Evolutionary conservation across 176 grass and related monocot genomes (phyloP), one percentile per base, ranked within the genome.

Genomic region (Aegilops longissima): DNA sequence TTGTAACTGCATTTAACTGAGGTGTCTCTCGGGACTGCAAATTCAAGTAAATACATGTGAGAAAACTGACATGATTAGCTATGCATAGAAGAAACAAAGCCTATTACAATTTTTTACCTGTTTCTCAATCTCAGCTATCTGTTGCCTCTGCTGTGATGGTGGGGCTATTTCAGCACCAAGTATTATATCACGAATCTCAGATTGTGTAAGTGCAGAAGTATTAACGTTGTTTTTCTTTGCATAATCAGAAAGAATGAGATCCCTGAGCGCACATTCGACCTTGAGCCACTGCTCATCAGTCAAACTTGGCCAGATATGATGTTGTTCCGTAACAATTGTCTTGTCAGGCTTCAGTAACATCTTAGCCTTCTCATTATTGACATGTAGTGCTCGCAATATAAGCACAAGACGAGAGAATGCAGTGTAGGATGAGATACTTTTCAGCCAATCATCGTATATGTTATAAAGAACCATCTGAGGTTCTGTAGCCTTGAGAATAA

Each of bases 141-240:
- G 96, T 76, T 98, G 96, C 79, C 96, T 94, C 87, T 98, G 96
- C 72, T 96, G 93, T 72, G 96, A 98, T 31, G 96, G 96, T 72
- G 96, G 96, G 80, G 96, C 91, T 77, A 98, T 98, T 90, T 98
- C 96, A 80, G 96, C 96, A 90, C 96, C 96, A 91, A 98, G 94
- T 77, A 98, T 98, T 78, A 98, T 98, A 77, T 98, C 96, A 61
- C 96, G 96, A 47, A 98, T 96, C 83, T 98, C 96, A 90, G 96
- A 98, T 86, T 98, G 96, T 8, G 96, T 98, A 31, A 98, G 82
- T 27, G 96, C 96, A 80, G 96, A 96, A 58, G 96, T 98, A 80
- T 98, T 98, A 33, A 98, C 96, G 86, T 98, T 96, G 73, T 96
- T 98, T 86, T 98, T 98, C 90, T 98, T 98, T 24, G 96, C 96